Conservation (phyloP, 2,329 filamentous ascomycete genomes). For the Sporothrix sp. region DNA sequence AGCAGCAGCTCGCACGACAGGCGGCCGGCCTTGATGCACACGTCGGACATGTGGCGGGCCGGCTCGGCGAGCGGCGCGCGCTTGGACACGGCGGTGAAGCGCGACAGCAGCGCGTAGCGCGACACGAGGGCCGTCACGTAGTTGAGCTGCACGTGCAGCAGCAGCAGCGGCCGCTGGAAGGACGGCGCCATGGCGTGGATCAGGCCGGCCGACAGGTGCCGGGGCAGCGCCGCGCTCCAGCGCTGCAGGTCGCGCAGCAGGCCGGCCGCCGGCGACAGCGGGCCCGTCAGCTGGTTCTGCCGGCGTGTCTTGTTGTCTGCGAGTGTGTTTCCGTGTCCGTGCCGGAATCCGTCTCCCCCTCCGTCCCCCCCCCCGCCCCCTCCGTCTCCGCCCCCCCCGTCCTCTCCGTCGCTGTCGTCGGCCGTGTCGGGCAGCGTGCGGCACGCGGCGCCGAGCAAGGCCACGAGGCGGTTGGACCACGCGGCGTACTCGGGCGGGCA, state of each 20-base stretch:
- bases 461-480: conserved; percentile 28
- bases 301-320: no score
- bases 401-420: not conserved
- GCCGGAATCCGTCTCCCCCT: no score
- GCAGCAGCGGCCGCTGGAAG: conserved; percentile 28
- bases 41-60: conserved; percentile 25
- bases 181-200: conserved; percentile 25
- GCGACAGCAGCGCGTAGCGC: conserved; percentile 29
- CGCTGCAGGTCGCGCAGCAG: conserved; percentile 30
- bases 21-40: conserved; percentile 29
- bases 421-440: not conserved
- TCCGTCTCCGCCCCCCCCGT: not conserved
- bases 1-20: conserved; percentile 26
- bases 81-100: conserved; percentile 23
- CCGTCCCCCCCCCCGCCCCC: no score
- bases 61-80: conserved; percentile 3
- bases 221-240: conserved; percentile 29
- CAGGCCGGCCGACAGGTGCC: conserved; percentile 27
- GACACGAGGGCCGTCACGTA: conserved; percentile 30
- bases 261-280: conserved; percentile 30
- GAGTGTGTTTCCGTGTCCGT: no score
- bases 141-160: conserved; percentile 30
- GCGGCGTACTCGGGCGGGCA: conserved; percentile 26
- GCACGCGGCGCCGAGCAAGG: conserved; percentile 27
- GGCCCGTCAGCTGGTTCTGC: conserved; percentile 27